Base-by-base conservation (phyloP, 257 asterid genomes). In the Verbena officinalis region DNA sequence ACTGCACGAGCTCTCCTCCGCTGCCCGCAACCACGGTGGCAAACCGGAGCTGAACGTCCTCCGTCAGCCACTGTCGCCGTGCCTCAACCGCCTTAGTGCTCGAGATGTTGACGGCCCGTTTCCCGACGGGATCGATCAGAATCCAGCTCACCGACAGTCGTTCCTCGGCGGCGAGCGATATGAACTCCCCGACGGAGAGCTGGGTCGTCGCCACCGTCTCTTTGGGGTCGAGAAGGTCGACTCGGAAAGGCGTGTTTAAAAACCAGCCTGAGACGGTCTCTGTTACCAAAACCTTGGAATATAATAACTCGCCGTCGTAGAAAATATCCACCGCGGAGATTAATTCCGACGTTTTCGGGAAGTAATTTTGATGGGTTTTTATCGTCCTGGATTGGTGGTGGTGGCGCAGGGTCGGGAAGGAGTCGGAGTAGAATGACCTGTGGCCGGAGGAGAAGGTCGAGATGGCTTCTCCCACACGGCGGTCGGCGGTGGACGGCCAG, bases 321-420 rank as follows among this genome's bases (percentile, higher is more conserved):
- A 62, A 78, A 40, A 91, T 75, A 70, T 91, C 97, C 9, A 91
- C 87, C 3, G 97, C 96, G 17, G 93, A 90, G 30, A 88, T 78
- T 4, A 89, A 38, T 55, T 81, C 83, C 0, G 70, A 0, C 19
- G 80, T 55, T 52, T 31, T 59, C 13, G 54, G 3, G 0, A 16
- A 1, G 3, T 7, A 42, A 0, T 6, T 68, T 5, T 16, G 57
- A 5, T 10, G 55, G 14, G 60, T 27, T 23, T 7, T 57, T 19
- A 27, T 27, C 33, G 33, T 27, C 30, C 12, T 19, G 55, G 49
- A 19, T 3, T 14, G 74, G 43, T 15, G 50, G 60, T 4, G 45
- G 56, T 22, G 69, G 51, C 53, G 70, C 17, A 70, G 13, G n/a
- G 85, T 7, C 7, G 95, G 94, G 69, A 74, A 83, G 55, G 92